Conservation (phyloP, 495 filamentous ascomycete genomes). For the Aspergillus hancockii region DNA sequence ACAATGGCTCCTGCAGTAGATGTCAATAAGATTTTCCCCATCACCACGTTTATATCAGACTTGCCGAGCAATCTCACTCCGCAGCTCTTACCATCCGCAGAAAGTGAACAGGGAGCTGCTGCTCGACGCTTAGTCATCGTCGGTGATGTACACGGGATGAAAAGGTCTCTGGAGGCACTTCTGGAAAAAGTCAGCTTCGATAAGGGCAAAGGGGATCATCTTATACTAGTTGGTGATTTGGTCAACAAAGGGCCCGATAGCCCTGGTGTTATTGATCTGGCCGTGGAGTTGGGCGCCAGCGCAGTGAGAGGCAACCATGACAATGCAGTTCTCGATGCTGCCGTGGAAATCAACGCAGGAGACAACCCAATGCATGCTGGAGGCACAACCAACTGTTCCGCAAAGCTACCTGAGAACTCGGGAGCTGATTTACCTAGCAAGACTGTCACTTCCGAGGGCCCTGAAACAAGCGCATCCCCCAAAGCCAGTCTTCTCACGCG, state of each 20-base stretch:
- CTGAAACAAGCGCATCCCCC: not conserved
- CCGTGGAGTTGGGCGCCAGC: slow-evolving; percentile 59
- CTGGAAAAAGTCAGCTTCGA: slow-evolving; percentile 67
- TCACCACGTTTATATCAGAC: slow-evolving; percentile 26
- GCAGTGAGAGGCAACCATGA: slow-evolving; percentile 87
- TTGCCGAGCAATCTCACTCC: slow-evolving; percentile 14
- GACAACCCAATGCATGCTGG: not conserved
- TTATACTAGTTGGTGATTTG: slow-evolving; percentile 79
- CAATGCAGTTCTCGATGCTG: slow-evolving; percentile 61
- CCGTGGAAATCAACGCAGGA: slow-evolving; percentile 12
- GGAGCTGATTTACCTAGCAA: not conserved
- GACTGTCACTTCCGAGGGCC: not conserved
- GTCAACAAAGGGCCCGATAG: slow-evolving; percentile 86
- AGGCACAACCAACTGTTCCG: not conserved
- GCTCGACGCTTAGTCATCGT: slow-evolving; percentile 63
- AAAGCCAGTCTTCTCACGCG: not conserved
- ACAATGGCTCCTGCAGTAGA: no score
- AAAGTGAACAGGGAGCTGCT: slow-evolving; percentile 8
- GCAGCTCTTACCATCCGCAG: not conserved
- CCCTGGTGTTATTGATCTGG: slow-evolving; percentile 73
- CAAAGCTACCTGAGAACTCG: not conserved
- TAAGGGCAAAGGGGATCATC: slow-evolving; percentile 61
- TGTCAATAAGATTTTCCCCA: slow-evolving; percentile 20
- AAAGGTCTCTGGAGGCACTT: slow-evolving; percentile 58
- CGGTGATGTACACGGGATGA: slow-evolving; percentile 89